A percentile compares a stretch with the other conserved stretches of the same genome.
phyloP scores from a whole-genome alignment of 1,284 basidiomycete genomes.

The Pseudozyma sp. region DNA sequence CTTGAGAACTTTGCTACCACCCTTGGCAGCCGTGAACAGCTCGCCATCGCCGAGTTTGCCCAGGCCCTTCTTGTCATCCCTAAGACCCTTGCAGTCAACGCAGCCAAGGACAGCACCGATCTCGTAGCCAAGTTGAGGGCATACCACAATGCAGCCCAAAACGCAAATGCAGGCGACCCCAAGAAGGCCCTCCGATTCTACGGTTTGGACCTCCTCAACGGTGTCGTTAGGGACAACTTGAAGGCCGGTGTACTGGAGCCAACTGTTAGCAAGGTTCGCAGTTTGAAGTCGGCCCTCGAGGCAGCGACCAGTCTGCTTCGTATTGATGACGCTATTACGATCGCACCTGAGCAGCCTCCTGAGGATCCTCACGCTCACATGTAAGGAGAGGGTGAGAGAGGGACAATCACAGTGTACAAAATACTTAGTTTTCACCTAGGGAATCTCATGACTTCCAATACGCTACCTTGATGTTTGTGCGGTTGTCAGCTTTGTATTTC shows the following conservation, averaged over 20 bases:
- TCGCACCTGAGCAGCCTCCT: slow-evolving; percentile 62
- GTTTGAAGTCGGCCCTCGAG: slow-evolving; percentile 95
- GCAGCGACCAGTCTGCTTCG: slow-evolving; percentile 93
- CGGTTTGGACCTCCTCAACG: slow-evolving; percentile 92
- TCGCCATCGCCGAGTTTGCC: slow-evolving; percentile 98
- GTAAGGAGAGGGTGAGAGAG: slow-evolving; percentile 33
- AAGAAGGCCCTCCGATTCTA: slow-evolving; percentile 94
- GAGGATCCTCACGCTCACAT: slow-evolving; percentile 68
- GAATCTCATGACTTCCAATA: background rate
- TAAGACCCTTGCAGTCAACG: slow-evolving; percentile 96
- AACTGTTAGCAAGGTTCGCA: slow-evolving; percentile 95
- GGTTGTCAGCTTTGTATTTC: background rate
- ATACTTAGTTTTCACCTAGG: background rate
- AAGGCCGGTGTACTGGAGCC: slow-evolving; percentile 94
- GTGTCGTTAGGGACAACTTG: slow-evolving; percentile 94
- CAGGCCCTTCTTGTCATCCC: slow-evolving; percentile 89
- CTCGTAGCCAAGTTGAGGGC: slow-evolving; percentile 96
- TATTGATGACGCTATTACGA: slow-evolving; percentile 81
- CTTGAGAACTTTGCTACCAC: slow-evolving; percentile 99
- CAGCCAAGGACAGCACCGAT: slow-evolving; percentile 97
- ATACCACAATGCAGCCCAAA: slow-evolving; percentile 93
- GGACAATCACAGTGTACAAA: slow-evolving; percentile 11
- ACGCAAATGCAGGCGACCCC: slow-evolving; percentile 86
- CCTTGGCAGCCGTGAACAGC: slow-evolving; percentile 90
- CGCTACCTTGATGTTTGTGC: no score